These are phyloP conservation scores for Bauhinia variegata DNA, from an alignment of 306 rosid species.

Conservation along the genomic window DNA sequence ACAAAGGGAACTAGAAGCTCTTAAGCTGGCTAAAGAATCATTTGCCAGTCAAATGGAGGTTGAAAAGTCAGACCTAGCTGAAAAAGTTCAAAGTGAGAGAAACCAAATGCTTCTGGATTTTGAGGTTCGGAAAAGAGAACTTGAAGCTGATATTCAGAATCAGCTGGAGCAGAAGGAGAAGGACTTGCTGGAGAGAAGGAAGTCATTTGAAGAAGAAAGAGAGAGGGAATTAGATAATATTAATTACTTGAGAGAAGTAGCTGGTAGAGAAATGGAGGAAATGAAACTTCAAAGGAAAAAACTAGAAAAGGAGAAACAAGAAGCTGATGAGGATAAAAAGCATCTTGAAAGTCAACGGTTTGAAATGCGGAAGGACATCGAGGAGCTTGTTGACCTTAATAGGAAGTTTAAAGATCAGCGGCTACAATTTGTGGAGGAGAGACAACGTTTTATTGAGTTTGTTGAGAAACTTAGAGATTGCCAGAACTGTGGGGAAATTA, in stretches of 20 bases:
- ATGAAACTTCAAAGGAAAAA: conserved; percentile 70
- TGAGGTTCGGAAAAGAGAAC: conserved; percentile 70
- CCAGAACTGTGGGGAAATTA: conserved; percentile 69
- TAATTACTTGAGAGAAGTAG: conserved; percentile 76
- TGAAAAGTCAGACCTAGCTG: conserved; percentile 69
- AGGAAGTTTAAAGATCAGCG: conserved; percentile 71
- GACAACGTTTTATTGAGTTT: conserved; percentile 69
- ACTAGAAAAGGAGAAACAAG: conserved; percentile 77
- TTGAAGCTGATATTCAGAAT: conserved; percentile 81
- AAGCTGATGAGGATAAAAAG: conserved; percentile 64
- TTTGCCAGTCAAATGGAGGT: conserved; percentile 76
- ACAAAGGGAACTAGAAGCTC: conserved; percentile 72
- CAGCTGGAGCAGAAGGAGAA: conserved; percentile 81
- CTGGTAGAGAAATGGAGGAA: conserved; percentile 89
- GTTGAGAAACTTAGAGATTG: conserved; percentile 72
- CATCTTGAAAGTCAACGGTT: conserved; percentile 73
- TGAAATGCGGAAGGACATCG: conserved; percentile 86
- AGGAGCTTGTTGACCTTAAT: conserved; percentile 76
- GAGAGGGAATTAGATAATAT: conserved; percentile 68
- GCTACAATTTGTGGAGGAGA: conserved; percentile 73
- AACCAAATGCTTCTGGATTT: conserved; percentile 78
- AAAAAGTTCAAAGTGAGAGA: conserved; percentile 70
- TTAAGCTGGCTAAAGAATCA: conserved; percentile 78
- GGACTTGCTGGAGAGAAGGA: conserved; percentile 64
- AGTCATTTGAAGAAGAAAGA: conserved; percentile 73